Evolutionary conservation across 2,329 filamentous ascomycete species (phyloP), one percentile per base, ranked within the genome.

Genomic region (Pseudopyrenochaeta lycopersici): DNA sequence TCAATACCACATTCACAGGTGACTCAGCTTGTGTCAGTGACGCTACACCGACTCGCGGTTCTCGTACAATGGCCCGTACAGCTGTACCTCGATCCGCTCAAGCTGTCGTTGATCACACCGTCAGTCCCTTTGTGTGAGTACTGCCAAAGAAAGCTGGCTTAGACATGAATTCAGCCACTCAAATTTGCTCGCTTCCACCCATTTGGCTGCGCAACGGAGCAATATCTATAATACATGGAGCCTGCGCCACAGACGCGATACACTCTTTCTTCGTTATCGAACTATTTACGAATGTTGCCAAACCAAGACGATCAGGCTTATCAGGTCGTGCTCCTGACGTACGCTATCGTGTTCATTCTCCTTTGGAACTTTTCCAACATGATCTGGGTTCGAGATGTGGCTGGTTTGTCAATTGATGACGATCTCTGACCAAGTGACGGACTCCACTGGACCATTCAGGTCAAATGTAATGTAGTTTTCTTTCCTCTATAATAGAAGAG

Each of bases 391-490:
- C 56, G 52, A 52, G 45, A 40, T 54, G 52, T 58, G 51, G 47
- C 46, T 56, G 53, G 41, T 52, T 59, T 52, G 55, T 11, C n/a
- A 54, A 49, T 58, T 58, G 53, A 58, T 40, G 50, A 64, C 33
- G 55, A 56, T 60, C 46, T 67, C 59, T 60, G 63, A 60, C 50
- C 46, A 54, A 17, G 45, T 60, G 60, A 58, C 55, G 59, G 57
- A 56, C 29, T 29, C 39, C 47, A 54, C 46, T 50, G 42, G 46
- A 42, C 40, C 30, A 43, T 17, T 46, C 23, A 11, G 33, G 41
- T 33, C 38, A 39, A 41, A 46, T 42, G 36, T 39, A 45, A 15
- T 45, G 35, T 56, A 52, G 52, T 47, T 46, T 54, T 51, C 33
- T 49, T 56, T 52, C 51, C 21, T 49, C 52, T 43, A 50, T 30